Evolutionary conservation across 495 filamentous ascomycete genomes (phyloP).

Genomic region (Sordaria brevicollis): DNA sequence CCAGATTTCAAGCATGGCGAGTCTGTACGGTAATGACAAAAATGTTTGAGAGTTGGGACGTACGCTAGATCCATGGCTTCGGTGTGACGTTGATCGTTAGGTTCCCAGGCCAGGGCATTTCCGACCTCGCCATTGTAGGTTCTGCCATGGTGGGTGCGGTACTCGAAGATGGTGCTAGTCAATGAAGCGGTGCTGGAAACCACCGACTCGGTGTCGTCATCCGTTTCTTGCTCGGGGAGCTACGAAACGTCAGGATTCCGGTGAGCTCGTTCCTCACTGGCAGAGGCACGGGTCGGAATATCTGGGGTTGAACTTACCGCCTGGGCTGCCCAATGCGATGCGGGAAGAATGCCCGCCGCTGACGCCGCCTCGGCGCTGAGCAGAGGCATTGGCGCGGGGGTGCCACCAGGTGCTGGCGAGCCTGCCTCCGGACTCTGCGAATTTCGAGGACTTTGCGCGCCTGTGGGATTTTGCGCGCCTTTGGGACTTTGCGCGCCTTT

Average conservation of each 20-base stretch:
- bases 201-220: not conserved
- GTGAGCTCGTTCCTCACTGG: not conserved
- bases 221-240: not conserved
- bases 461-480: too few relatives aligned
- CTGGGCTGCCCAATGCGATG: not conserved
- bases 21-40: not conserved
- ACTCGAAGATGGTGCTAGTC: slow-evolving; percentile 33
- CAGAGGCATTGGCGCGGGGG: not conserved
- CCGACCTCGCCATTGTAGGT: slow-evolving; percentile 22
- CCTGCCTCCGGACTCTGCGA: not conserved
- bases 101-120: slow-evolving; percentile 7
- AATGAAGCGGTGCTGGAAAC: slow-evolving; percentile 29
- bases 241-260: not conserved
- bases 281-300: not conserved
- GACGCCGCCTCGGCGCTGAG: not conserved
- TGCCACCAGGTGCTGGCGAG: not conserved
- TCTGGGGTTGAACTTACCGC: not conserved
- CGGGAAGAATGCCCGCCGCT: not conserved
- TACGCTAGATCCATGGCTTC: slow-evolving; percentile 14
- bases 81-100: slow-evolving; percentile 15
- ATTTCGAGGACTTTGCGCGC: not conserved
- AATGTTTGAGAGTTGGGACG: not conserved
- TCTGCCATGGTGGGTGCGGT: slow-evolving; percentile 31
- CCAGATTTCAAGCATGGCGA: not conserved
- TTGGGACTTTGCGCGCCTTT: not conserved